Percentiles rank a stretch among this genome's conserved stretches.
phyloP scores from a whole-genome alignment of 225 moss, liverwort and hornwort species.

The Sphagnum tenellum region DNA sequence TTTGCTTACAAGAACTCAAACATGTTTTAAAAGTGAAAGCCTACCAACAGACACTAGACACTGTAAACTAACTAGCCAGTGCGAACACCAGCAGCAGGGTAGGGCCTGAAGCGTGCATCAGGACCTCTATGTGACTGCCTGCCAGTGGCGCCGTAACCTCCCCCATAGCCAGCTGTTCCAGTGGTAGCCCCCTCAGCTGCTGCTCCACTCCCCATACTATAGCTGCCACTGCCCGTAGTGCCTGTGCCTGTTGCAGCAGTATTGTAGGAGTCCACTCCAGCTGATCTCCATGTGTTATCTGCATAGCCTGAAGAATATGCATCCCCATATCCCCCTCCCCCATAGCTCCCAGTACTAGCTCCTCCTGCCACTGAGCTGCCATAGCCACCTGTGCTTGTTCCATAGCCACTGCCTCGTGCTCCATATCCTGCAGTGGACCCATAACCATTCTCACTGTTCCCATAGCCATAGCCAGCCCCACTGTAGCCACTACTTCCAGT shows the following conservation, averaged over 20 bases:
- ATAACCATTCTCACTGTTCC: slow-evolving; percentile 77
- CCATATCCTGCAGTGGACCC: slow-evolving; percentile 75
- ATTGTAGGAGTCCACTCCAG: slow-evolving; percentile 67
- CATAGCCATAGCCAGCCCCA: slow-evolving; percentile 66
- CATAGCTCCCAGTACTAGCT: slow-evolving; percentile 55
- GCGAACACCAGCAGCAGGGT: slow-evolving; percentile 98
- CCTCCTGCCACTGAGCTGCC: slow-evolving; percentile 62
- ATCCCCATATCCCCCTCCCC: slow-evolving; percentile 63
- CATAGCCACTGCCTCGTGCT: slow-evolving; percentile 78
- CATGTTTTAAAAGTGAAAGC: slow-evolving; percentile 5
- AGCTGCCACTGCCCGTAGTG: slow-evolving; percentile 52
- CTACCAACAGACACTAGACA: slow-evolving; percentile 50
- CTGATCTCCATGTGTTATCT: slow-evolving; percentile 90
- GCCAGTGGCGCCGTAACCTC: slow-evolving; percentile 92
- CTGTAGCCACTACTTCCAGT: slow-evolving; percentile 78
- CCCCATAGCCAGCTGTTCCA: slow-evolving; percentile 87
- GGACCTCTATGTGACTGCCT: slow-evolving; percentile 99
- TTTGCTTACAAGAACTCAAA: too few relatives aligned
- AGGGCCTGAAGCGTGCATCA: slow-evolving; percentile 99
- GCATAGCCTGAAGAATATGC: slow-evolving; percentile 64
- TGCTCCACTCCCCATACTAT: slow-evolving; percentile 54
- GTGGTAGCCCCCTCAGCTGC: slow-evolving; percentile 61
- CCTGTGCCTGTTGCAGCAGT: slow-evolving; percentile 65
- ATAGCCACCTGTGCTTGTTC: slow-evolving; percentile 43
- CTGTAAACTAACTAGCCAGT: slow-evolving; percentile 61